Evolutionary conservation across 73 alveolate species (phyloP).

Genomic region (Strombidium stylifer): DNA sequence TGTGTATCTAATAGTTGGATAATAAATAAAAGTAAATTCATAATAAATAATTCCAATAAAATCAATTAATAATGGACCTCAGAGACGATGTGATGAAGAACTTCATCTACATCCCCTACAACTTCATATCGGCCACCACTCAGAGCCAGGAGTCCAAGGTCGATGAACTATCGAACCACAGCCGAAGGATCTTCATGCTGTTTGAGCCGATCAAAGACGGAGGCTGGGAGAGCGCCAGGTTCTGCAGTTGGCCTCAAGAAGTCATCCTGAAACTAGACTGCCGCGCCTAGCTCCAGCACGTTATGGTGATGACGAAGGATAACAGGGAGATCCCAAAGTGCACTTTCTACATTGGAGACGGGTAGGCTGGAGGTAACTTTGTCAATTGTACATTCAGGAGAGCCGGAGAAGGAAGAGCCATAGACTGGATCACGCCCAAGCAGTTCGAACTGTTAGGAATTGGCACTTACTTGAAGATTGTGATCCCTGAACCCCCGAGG

Average conservation of each 20-base stretch:
- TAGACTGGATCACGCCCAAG: constrained; percentile 50
- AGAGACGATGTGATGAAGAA: no score
- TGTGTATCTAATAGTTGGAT: no score
- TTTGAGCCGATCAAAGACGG: no score
- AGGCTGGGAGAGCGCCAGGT: constrained; percentile 95
- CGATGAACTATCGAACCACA: no score
- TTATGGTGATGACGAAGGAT: constrained; percentile 80
- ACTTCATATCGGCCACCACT: no score
- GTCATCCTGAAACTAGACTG: constrained; percentile 80
- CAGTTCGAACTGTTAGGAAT: constrained; percentile 78
- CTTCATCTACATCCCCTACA: no score
- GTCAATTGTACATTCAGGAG: constrained; percentile 84
- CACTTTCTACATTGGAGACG: constrained; percentile 95
- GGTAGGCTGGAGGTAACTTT: constrained; percentile 91
- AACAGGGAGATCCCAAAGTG: constrained; percentile 91
- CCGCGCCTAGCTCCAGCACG: constrained; percentile 85
- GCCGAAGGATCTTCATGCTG: no score
- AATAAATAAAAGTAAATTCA: no score
- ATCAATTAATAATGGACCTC: no score
- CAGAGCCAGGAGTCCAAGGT: no score
- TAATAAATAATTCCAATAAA: no score
- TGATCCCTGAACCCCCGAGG: constrained; percentile 78
- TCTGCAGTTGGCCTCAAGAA: constrained; percentile 91
- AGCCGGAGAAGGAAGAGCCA: constrained; percentile 54
- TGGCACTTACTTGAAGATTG: constrained; percentile 85